Base-by-base conservation (phyloP, 192 early-diverging fungal genomes). In the Linnemannia schmuckeri region DNA sequence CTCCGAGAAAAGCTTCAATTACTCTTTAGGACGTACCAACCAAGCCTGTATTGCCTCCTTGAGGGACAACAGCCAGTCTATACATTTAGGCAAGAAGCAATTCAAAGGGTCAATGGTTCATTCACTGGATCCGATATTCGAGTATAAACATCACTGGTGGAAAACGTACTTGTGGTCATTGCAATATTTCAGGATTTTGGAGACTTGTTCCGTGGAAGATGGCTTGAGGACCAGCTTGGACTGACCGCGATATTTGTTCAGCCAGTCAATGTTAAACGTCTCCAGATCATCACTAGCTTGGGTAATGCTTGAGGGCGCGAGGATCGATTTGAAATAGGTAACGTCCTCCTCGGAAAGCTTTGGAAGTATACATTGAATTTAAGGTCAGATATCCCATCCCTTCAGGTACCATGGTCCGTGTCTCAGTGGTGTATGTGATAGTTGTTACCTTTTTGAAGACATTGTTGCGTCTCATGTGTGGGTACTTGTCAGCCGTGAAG, bases 41-140 rank as follows among this genome's bases (percentile, higher is more conserved):
- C 33, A 99, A 91, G 41, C 98, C 98, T 4, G 97, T 99, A 88
- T 99, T 99, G 57, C 98, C 99, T 72, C 99, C 98, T 89, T 99
- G 99, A 44, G 99, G 98, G 13, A 98, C 97, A 42, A 99, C 95
- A 3, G 99, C 98, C 37, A 99, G 87, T 70, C 81, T 89, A 76
- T 40, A 1, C 52, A 75, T 7, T 17, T 27, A 2, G 20, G 20
- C 33, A 74, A 78, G 74, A 38, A 66, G 27, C 44, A 33, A 30
- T 33, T 27, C 9, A 54, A 80, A 41, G 5, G 49, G 18, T 52
- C 49, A 61, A 77, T 40, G 10, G 15, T 30, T 9, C 61, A 12
- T 66, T 33, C 61, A 33, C 3, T 10, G 61, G n/a, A 57, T 57
- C 55, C 24, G 55, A 27, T 24, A 57, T 27, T 27, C 22, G 52